Conservation (phyloP, 2,329 filamentous ascomycete species). For the Fusarium fracticaudum region DNA sequence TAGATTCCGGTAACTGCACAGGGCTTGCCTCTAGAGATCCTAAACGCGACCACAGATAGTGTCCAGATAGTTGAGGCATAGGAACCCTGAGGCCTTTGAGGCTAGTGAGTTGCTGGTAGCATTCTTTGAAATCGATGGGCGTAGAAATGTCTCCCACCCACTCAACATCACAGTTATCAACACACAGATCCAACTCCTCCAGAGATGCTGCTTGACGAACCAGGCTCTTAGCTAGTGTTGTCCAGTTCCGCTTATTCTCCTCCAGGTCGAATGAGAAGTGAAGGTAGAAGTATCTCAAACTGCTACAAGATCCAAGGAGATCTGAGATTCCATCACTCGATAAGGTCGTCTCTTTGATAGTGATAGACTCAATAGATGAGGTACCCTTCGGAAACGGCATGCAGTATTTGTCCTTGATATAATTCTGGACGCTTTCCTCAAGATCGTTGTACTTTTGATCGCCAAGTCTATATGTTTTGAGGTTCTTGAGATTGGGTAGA, state of each 20-base stretch:
- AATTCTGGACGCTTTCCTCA: rapidly evolving
- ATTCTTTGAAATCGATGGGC: background rate
- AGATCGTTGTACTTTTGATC: background rate
- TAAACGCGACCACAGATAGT: rapidly evolving
- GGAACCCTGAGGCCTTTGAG: background rate
- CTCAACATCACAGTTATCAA: background rate
- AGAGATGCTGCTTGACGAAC: background rate
- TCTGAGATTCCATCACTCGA: background rate
- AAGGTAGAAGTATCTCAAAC: background rate
- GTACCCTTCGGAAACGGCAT: background rate
- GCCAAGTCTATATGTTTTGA: background rate
- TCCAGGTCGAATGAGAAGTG: background rate
- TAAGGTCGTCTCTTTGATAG: background rate
- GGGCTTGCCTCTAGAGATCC: background rate
- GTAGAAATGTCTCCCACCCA: background rate
- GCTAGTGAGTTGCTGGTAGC: background rate
- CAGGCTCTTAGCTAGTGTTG: background rate
- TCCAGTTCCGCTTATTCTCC: rapidly evolving
- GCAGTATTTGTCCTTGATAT: background rate
- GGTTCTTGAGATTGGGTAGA: background rate
- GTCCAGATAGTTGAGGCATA: background rate
- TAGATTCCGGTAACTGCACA: background rate
- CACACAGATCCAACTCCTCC: background rate
- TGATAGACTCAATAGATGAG: background rate
- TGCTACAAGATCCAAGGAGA: background rate